phyloP scores from a whole-genome alignment of 352 stramenopile species.

The Hyaloperonospora brassicae region DNA sequence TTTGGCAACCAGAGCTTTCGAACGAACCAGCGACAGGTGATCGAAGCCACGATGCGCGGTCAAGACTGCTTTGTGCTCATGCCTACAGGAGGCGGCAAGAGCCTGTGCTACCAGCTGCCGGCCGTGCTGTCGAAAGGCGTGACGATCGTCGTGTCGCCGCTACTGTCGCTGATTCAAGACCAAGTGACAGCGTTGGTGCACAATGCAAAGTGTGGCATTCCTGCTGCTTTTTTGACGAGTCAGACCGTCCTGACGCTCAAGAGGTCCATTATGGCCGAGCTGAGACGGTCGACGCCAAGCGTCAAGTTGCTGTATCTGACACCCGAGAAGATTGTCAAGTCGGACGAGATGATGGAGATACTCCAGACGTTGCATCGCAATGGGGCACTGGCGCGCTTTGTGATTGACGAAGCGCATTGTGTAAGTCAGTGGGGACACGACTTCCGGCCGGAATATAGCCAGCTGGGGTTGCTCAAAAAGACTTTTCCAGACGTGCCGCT shows the following conservation, averaged over 20 bases:
- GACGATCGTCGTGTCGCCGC: too few relatives aligned
- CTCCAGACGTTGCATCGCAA: conserved; percentile 34
- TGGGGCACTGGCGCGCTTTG: conserved; percentile 31
- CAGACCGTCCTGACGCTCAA: conserved; percentile 48
- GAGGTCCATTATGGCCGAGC: conserved; percentile 65
- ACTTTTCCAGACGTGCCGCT: conserved; percentile 87
- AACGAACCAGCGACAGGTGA: too few relatives aligned
- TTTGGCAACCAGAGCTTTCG: too few relatives aligned
- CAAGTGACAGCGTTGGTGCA: conserved; percentile 79
- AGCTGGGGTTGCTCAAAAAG: conserved; percentile 84
- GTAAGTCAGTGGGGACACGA: conserved; percentile 68
- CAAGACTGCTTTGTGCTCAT: too few relatives aligned
- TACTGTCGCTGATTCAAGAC: conserved; percentile 81
- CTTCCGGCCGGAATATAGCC: conserved; percentile 90
- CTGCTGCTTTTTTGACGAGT: conserved; percentile 33
- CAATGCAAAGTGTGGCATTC: conserved; percentile 54
- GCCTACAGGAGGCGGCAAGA: too few relatives aligned
- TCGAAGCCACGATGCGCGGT: too few relatives aligned
- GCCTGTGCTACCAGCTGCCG: too few relatives aligned
- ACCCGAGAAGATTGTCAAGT: conserved; percentile 86
- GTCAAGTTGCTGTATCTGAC: conserved; percentile 92
- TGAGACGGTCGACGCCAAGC: conserved; percentile 59
- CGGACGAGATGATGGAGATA: conserved; percentile 59
- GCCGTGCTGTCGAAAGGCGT: too few relatives aligned
- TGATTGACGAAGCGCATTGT: too few relatives aligned